Percentiles rank a stretch among this genome's conserved stretches.
These are phyloP conservation scores for Syncephalis plumigaleata DNA, from an alignment of 371 early-diverging fungal species.

Conservation along the genomic window DNA sequence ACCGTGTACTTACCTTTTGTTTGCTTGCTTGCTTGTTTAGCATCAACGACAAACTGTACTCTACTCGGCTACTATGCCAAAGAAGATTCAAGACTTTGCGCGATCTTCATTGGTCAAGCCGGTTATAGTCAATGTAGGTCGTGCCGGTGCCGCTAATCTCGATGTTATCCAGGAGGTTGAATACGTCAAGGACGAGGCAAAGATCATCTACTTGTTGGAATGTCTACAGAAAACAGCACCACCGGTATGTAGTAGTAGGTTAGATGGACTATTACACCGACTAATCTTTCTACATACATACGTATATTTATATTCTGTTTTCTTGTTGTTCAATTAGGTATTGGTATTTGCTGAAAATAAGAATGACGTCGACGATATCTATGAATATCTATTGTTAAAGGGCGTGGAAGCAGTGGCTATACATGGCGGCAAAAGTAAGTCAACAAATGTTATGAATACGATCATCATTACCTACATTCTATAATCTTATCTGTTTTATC, in stretches of 20 bases:
- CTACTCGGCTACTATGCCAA: constrained; percentile 96
- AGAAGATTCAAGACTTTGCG: constrained; percentile 92
- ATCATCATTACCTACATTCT: not conserved
- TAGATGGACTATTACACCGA: no score
- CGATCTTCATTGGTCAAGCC: constrained; percentile 74
- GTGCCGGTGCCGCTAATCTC: constrained; percentile 92
- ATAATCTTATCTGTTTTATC: not conserved
- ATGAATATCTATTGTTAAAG: constrained; percentile 81
- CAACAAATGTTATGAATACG: constrained; percentile 18
- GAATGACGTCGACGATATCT: constrained; percentile 97
- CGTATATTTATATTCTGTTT: no score
- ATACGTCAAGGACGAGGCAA: constrained; percentile 89
- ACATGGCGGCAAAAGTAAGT: constrained; percentile 91
- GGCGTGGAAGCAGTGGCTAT: constrained; percentile 89
- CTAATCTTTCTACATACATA: not conserved
- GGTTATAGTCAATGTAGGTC: constrained; percentile 93
- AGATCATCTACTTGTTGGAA: constrained; percentile 81
- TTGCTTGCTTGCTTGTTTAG: no score
- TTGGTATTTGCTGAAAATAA: constrained; percentile 98
- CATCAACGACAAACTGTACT: constrained; percentile 86
- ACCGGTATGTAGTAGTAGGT: constrained; percentile 64
- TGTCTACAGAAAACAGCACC: constrained; percentile 89
- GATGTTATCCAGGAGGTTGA: constrained; percentile 97
- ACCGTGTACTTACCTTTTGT: constrained; percentile 6
- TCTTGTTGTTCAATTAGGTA: constrained; percentile 22